phyloP scores from a whole-genome alignment of 2,329 filamentous ascomycete genomes.

The Claviceps humidiphila region DNA sequence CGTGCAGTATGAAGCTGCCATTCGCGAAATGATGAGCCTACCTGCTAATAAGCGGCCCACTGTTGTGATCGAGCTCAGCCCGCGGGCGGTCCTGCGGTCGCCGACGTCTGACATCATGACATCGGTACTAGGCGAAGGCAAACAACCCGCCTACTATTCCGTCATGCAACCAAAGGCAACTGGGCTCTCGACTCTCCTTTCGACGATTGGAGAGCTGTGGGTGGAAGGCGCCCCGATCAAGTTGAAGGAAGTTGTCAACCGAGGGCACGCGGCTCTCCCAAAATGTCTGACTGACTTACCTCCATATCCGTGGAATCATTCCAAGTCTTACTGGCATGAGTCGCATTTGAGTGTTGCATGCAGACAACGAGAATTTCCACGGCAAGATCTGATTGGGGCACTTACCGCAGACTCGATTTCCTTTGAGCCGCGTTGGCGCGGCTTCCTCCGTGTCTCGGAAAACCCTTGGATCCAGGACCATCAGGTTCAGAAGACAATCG shows the following conservation, averaged over 20 bases:
- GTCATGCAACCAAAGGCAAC: conserved; percentile 15
- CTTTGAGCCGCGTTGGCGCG: conserved; percentile 34
- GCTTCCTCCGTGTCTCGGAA: conserved; percentile 33
- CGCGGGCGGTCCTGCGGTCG: conserved; percentile 22
- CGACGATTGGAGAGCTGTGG: conserved; percentile 25
- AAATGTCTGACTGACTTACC: conserved; percentile 33
- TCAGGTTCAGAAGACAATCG: conserved; percentile 33
- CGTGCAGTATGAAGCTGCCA: conserved; percentile 29
- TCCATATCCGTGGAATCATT: conserved; percentile 41
- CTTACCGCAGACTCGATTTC: conserved; percentile 29
- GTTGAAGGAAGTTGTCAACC: conserved; percentile 18
- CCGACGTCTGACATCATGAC: conserved; percentile 24
- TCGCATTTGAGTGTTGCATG: conserved; percentile 30
- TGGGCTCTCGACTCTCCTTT: conserved; percentile 15
- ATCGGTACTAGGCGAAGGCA: conserved; percentile 1
- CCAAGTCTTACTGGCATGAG: conserved; percentile 39
- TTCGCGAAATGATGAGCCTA: conserved; percentile 21
- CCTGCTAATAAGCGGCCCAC: conserved; percentile 17
- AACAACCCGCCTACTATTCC: conserved; percentile 13
- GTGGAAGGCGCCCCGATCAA: conserved; percentile 18
- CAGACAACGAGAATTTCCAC: conserved; percentile 29
- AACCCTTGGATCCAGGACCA: conserved; percentile 41
- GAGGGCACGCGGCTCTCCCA: conserved; percentile 7
- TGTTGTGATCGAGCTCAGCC: conserved; percentile 29
- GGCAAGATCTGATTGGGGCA: conserved; percentile 38